Percentiles rank a stretch among this genome's conserved stretches.
Evolutionary conservation across 345 rosid species (phyloP).

Genomic region (Linum tenue): DNA sequence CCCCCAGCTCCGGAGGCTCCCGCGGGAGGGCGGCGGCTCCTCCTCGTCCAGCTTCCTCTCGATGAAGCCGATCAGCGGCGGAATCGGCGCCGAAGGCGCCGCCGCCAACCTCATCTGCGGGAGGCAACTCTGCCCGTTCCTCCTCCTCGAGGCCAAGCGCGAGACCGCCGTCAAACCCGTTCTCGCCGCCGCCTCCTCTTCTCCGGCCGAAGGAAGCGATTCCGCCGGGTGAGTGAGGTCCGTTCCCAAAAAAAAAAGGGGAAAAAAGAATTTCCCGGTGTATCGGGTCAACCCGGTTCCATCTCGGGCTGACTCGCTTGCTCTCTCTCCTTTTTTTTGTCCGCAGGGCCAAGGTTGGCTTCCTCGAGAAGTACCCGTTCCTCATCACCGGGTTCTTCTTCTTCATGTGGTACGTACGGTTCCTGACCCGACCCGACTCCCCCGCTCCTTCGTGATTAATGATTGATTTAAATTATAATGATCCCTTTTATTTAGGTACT

Average conservation of each 20-base stretch:
- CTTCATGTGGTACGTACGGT: conserved; percentile 75
- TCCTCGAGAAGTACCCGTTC: conserved; percentile 62
- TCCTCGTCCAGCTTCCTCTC: conserved; percentile 19
- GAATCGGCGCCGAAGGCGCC: conserved; percentile 36
- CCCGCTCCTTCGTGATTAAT: background rate
- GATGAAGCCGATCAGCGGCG: conserved; percentile 35
- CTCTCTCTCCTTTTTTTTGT: background rate
- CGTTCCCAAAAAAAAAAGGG: conserved; percentile 37
- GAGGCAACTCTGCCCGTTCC: conserved; percentile 69
- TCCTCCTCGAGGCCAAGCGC: conserved; percentile 44
- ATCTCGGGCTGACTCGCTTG: conserved; percentile 19
- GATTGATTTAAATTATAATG: background rate
- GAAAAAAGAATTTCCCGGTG: conserved; percentile 1
- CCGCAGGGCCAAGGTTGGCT: conserved; percentile 60
- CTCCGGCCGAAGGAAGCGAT: conserved; percentile 74
- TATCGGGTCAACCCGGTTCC: conserved; percentile 1
- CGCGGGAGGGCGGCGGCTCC: conserved; percentile 24
- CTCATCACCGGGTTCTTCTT: conserved; percentile 90
- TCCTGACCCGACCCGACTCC: background rate
- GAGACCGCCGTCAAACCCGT: conserved; percentile 38
- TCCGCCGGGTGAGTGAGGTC: conserved; percentile 87
- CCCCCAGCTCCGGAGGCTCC: conserved; percentile 29
- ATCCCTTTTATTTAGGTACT: conserved; percentile 41
- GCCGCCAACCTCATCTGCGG: conserved; percentile 58
- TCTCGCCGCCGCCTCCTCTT: conserved; percentile 48